A percentile compares a stretch with the other conserved stretches of the same genome.
These are phyloP conservation scores for Emergomyces orientalis DNA, from an alignment of 2,329 filamentous ascomycete species.

Conservation along the genomic window DNA sequence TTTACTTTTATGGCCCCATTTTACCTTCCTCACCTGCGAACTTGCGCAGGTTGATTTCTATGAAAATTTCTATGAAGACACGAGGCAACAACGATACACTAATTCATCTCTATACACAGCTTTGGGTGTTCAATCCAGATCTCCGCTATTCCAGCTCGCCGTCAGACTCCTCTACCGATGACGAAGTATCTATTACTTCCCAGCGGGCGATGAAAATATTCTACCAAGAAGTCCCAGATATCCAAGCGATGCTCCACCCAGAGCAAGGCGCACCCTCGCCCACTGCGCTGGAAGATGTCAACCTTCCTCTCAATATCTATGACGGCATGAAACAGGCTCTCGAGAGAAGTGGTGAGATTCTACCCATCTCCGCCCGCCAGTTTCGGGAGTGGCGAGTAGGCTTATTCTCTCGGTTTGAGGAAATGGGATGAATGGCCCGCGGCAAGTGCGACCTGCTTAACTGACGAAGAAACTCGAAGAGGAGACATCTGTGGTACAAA, in stretches of 20 bases:
- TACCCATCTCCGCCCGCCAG: conserved; percentile 42
- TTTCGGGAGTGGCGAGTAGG: conserved; percentile 50
- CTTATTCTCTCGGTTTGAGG: conserved; percentile 35
- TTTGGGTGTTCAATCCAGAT: conserved; percentile 55
- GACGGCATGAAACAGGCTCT: conserved; percentile 31
- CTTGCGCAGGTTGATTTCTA: neutral
- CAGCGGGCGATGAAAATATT: conserved; percentile 50
- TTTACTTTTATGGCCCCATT: neutral
- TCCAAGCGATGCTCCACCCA: conserved; percentile 28
- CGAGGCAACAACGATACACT: neutral
- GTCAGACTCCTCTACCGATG: neutral
- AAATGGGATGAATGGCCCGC: neutral
- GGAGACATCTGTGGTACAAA: neutral
- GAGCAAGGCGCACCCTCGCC: conserved; percentile 31
- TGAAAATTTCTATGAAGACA: neutral
- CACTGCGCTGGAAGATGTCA: conserved; percentile 43
- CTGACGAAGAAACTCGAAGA: neutral
- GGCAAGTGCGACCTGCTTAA: neutral
- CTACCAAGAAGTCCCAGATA: conserved; percentile 34
- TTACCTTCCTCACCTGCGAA: neutral
- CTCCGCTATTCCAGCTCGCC: conserved; percentile 47
- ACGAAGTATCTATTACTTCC: conserved; percentile 20
- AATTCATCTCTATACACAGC: conserved; percentile 10
- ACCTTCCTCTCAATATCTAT: conserved; percentile 32
- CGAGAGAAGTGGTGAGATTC: conserved; percentile 27